phyloP scores from a whole-genome alignment of 2,329 filamentous ascomycete genomes.

The Hyphodiscus sp. region DNA sequence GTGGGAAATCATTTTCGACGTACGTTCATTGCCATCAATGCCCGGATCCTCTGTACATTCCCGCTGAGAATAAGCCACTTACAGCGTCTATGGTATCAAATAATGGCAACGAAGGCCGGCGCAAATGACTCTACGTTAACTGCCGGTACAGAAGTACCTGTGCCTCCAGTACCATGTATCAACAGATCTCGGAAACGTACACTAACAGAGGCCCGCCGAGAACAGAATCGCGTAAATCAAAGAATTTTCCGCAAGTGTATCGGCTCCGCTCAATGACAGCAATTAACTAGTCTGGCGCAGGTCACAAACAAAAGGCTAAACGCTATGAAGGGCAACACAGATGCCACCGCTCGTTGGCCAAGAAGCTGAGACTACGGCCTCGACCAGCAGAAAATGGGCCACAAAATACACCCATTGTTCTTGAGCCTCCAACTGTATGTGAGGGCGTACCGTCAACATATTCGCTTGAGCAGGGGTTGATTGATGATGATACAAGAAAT shows the following conservation, averaged over 20 bases:
- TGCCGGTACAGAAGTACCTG: not conserved
- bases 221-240: slow-evolving; percentile 34
- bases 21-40: not conserved
- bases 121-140: not conserved
- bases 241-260: slow-evolving; percentile 30
- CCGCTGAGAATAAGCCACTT: too few relatives aligned
- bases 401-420: not conserved
- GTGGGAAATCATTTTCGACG: too few relatives aligned
- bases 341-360: not conserved
- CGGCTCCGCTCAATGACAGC: not conserved
- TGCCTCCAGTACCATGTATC: not conserved
- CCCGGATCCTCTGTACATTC: not conserved
- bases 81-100: not conserved
- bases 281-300: slow-evolving; percentile 5
- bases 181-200: slow-evolving; percentile 25
- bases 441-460: not conserved
- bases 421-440: not conserved
- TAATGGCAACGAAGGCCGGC: not conserved
- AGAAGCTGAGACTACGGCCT: not conserved
- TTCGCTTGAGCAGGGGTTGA: not conserved
- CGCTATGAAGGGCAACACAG: not conserved
- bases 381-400: not conserved
- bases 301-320: slow-evolving; percentile 17
- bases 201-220: slow-evolving; percentile 32
- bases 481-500: not conserved